Base-by-base conservation (phyloP, 345 rosid genomes). In the Gossypium sturtianum region DNA sequence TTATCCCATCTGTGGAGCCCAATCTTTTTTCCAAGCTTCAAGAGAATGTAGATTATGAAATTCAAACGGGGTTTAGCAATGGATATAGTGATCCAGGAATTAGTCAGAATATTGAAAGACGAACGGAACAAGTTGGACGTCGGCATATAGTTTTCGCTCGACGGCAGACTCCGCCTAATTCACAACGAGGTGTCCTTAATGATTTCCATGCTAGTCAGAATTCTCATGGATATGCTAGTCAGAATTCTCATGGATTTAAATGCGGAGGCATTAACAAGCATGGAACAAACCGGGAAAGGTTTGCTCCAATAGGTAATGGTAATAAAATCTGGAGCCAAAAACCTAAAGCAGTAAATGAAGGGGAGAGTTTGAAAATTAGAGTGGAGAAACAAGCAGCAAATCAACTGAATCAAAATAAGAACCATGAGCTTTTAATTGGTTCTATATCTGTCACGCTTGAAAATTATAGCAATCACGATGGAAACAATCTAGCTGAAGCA, bases 271-370 rank as follows among this genome's bases (percentile, higher is more conserved):
- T 78, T 77, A 88, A 78, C 70, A 89, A 82, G 83, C 92, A 87
- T 80, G 97, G 86, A 79, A 79, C 63, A 60, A 81, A 70, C 70
- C 84, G 84, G 83, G 89, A 88, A 44, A 82, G 79, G 82, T 61
- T 78, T 65, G 77, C 77, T 41, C 47, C 84, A 52, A 76, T 78
- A 19, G 86, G 73, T 67, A 82, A 74, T 77, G 84, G 85, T 68
- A 83, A 77, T 63, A 89, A 88, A 80, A 88, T 89, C 25, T 93
- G 98, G 98, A 91, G 92, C 83, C 83, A 86, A 47, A 93, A 90
- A 84, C 73, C 81, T 4, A 87, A 86, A 80, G 84, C 78, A 53
- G 86, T 82, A 63, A 79, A 75, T 78, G 86, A 78, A 49, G 87
- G 54, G n/a, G 87, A 77, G 58, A 48, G 49, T 51, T 53, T 79